Base-by-base conservation (phyloP, 2,329 filamentous ascomycete genomes). In the Clathrospora elynae region DNA sequence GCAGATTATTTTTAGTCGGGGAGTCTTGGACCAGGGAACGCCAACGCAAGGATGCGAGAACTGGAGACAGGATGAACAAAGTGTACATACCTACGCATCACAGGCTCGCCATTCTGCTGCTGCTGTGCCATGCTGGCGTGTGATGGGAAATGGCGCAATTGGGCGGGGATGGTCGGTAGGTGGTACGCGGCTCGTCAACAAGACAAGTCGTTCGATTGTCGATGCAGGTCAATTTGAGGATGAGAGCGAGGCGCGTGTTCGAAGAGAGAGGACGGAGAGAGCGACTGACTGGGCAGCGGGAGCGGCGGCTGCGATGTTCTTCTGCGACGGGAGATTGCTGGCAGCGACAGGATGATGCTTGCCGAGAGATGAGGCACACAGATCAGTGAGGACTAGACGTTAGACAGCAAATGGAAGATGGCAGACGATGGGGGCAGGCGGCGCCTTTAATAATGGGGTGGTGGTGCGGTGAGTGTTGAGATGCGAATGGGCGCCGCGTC, bases 1-100 rank as follows among this genome's bases (percentile, higher is more conserved):
- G 43, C 45, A 45, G 34, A 35, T 65, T 69, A 69, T 67, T 68
- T 69, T 68, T 70, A 67, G 65, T 51, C 49, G 46, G 55, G 29
- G 55, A 54, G 53, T 58, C 39, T 38, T 61, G 62, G 66, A 61
- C 65, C 66, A 62, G 59, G 60, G 66, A 57, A 61, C 57, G 61
- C 66, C 66, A 66, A 67, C 66, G 64, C 66, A 66, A 59, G 42
- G 47, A 37, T 38, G 25, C 23, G 28, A 14, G 25, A 39, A 29
- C 36, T 38, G 42, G 18, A 28, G 36, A 49, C 28, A 16, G 20
- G 29, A 42, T 16, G 38, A 14, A 42, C 42, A 52, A 49, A 47
- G 49, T 42, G 19, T 36, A 68, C 78, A 58, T 82, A 86, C 84
- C 84, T 85, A 75, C 81, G 78, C 73, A 84, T 84, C 48, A 83